Conservation (phyloP, 176 grass and related monocot genomes). For the Oryza meyeriana region DNA sequence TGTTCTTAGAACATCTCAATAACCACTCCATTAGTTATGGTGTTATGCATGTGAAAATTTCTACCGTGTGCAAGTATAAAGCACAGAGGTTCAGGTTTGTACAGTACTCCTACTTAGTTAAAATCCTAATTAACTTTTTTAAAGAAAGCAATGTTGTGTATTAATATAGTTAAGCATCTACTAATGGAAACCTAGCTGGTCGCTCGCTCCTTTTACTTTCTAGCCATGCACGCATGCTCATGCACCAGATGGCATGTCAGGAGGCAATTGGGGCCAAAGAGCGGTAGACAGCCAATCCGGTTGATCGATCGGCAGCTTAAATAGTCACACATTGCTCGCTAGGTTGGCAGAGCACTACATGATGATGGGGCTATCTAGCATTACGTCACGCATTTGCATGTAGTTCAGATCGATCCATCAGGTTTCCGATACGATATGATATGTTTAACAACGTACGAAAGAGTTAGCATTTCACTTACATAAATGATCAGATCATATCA, state of each 20-base stretch:
- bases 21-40: no score
- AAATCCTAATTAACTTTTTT: neutral
- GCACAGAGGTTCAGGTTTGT: no score
- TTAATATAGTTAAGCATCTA: neutral
- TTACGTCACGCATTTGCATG: neutral
- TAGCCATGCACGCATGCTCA: neutral
- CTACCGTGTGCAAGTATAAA: no score
- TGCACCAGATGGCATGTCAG: neutral
- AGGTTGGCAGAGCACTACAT: constrained; percentile 13
- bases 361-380: neutral
- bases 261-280: neutral
- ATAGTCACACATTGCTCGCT: neutral
- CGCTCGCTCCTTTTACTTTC: neutral
- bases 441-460: neutral
- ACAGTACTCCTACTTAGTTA: no score
- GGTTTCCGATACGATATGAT: neutral
- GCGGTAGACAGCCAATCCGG: neutral
- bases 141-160: neutral
- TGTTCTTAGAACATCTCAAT: no score
- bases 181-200: constrained; percentile 3
- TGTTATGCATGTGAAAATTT: no score
- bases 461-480: neutral
- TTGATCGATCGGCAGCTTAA: neutral
- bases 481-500: neutral
- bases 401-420: neutral